These are phyloP conservation scores for Coemansia sp. DNA, from an alignment of 192 early-diverging fungal species.

Conservation along the genomic window DNA sequence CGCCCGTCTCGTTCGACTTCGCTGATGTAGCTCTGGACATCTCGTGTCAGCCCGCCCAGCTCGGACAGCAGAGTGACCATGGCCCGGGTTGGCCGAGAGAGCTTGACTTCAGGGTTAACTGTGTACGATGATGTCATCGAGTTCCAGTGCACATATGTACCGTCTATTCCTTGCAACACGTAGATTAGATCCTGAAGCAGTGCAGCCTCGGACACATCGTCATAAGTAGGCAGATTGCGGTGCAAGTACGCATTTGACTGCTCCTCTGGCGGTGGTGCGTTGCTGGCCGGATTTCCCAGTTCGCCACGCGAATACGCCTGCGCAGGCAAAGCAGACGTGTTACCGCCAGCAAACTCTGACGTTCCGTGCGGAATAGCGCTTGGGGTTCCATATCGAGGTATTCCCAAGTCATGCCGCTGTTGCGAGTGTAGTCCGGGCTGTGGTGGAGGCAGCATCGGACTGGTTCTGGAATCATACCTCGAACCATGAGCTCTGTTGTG, in stretches of 20 bases:
- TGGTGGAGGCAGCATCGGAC: neutral
- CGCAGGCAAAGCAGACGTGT: neutral
- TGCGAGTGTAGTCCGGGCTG: slow-evolving; percentile 7
- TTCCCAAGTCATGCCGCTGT: slow-evolving; percentile 3
- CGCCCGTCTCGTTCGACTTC: slow-evolving; percentile 24
- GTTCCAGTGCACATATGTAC: slow-evolving; percentile 74
- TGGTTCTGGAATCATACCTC: neutral
- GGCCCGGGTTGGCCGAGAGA: slow-evolving; percentile 61
- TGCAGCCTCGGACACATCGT: slow-evolving; percentile 58
- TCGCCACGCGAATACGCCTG: slow-evolving; percentile 4
- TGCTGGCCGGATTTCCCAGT: neutral
- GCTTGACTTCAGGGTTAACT: slow-evolving; percentile 56
- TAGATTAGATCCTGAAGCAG: slow-evolving; percentile 86
- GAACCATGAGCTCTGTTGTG: neutral
- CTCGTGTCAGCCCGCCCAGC: slow-evolving; percentile 75
- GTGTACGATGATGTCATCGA: slow-evolving; percentile 50
- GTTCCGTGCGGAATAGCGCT: slow-evolving; percentile 10
- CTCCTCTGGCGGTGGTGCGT: neutral
- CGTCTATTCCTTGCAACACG: slow-evolving; percentile 93
- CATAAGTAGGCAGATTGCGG: slow-evolving; percentile 36
- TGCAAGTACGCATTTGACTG: slow-evolving; percentile 8
- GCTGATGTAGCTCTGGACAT: slow-evolving; percentile 61
- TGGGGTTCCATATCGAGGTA: neutral
- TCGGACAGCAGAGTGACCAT: slow-evolving; percentile 70
- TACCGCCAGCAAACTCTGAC: slow-evolving; percentile 1